A percentile compares a stretch with the other conserved stretches of the same genome.
Evolutionary conservation across 768 basidiomycete genomes (phyloP).

Genomic region (Suillus sp.): DNA sequence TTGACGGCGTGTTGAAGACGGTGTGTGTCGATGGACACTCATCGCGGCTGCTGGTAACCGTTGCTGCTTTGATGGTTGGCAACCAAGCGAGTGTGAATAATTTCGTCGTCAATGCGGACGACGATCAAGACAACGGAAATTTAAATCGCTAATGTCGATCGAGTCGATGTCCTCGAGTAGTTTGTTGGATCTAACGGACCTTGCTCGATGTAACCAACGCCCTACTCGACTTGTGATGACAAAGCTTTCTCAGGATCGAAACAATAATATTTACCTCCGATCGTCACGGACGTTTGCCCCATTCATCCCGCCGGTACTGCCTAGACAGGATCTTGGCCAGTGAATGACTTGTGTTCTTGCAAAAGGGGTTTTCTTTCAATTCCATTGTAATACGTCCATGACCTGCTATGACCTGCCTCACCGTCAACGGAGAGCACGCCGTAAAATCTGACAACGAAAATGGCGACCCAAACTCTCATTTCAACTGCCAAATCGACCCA

Average conservation of each 20-base stretch:
- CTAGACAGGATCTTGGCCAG: neutral
- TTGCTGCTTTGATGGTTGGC: constrained; percentile 9
- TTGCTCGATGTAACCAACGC: neutral
- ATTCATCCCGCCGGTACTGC: constrained; percentile 4
- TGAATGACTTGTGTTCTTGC: too few relatives aligned
- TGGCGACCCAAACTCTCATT: neutral
- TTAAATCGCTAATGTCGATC: neutral
- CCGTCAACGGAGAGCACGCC: neutral
- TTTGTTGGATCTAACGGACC: neutral
- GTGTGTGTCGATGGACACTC: constrained; percentile 24
- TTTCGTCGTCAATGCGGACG: neutral
- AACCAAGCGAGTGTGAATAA: constrained; percentile 2
- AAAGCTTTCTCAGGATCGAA: neutral
- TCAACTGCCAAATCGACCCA: neutral
- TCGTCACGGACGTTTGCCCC: neutral
- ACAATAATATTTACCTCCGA: neutral
- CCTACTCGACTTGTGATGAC: neutral
- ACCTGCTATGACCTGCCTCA: neutral
- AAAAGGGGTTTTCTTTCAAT: neutral
- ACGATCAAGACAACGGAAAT: neutral
- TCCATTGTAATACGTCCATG: neutral
- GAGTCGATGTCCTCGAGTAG: neutral
- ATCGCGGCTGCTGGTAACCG: constrained; percentile 8
- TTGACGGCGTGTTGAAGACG: constrained; percentile 32
- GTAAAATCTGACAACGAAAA: neutral